Conservation (phyloP, 2,329 filamentous ascomycete species). For the Arachnopeziza araneosa region DNA sequence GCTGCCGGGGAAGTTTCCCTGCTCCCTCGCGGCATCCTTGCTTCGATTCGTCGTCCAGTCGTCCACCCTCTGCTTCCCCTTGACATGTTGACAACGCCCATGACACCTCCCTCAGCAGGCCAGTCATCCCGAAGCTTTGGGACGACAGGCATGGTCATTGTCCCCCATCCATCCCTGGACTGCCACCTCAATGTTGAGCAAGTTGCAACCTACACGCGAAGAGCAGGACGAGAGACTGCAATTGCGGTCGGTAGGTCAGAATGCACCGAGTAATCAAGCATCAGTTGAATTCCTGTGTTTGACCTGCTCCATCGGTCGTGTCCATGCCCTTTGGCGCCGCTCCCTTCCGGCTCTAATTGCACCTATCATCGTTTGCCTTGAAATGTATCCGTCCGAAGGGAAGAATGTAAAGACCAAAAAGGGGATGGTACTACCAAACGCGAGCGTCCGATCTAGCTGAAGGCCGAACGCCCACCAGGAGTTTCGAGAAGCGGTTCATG, state of each 20-base stretch:
- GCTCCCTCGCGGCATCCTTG: not conserved
- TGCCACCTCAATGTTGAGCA: conserved; percentile 8
- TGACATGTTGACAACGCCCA: not conserved
- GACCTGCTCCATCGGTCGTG: not conserved
- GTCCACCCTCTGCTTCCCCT: not conserved
- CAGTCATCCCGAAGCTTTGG: conserved; percentile 18
- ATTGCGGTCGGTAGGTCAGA: conserved; percentile 1
- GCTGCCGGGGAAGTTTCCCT: conserved; percentile 9
- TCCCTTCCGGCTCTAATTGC: not conserved
- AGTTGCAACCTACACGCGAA: not conserved
- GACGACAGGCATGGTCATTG: not conserved
- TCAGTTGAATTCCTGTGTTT: not conserved
- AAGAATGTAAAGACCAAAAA: not conserved
- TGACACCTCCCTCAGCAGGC: conserved; percentile 13
- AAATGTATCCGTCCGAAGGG: not conserved
- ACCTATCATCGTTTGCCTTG: not conserved
- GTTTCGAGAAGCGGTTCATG: not conserved
- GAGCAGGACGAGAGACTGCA: no score
- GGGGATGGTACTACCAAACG: not conserved
- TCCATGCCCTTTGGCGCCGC: not conserved
- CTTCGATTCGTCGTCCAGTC: not conserved
- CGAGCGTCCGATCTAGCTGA: not conserved
- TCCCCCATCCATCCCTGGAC: not conserved
- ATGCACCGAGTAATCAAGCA: conserved; percentile 1
- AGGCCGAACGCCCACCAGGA: not conserved